Base-by-base conservation (phyloP, 352 stramenopile genomes). In the Globisporangium uncinulatum region DNA sequence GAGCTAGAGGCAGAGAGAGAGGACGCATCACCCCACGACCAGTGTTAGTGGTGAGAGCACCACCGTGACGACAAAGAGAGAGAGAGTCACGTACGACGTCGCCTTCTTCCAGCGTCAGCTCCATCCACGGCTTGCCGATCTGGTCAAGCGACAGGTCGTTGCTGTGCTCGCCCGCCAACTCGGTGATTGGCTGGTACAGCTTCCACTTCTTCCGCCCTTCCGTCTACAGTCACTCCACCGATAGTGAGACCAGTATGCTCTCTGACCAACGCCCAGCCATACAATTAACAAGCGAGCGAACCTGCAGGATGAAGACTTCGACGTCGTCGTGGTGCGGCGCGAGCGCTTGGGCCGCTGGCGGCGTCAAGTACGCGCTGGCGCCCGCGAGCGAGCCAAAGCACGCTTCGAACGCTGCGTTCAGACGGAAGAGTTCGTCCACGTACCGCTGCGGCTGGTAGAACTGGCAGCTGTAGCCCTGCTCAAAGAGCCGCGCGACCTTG, bases 371-470 rank as follows among this genome's bases (percentile, higher is more conserved):
- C 42, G 80, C 86, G 31, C 83, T 95, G 1, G 83, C 68, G 37
- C 83, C 86, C 4, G 83, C 84, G 13, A 95, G 69, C 44, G 76
- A 83, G 24, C 86, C 86, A 60, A 92, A 95, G 46, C 71, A 56
- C 43, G 79, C 60, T 59, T 95, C 86, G 57, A 95, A 90, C 6
- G 83, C 78, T n/a, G 79, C 67, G 55, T 92, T 94, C 51, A 94
- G 65, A 31, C 66, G 55, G 61, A 76, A 92, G 29, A 95, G 70
- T 21, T 74, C 73, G 57, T 94, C 82, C 6, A 79, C 69, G 57
- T 93, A 90, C 44, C 86, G 86, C 65, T 95, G 86, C 11, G 86
- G 86, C 54, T 95, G 86, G 61, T 90, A 95, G 59, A 95, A 95
- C 62, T 95, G 86, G 65, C 83, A 92, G 62, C 83, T 95, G 65